A percentile compares a stretch with the other conserved stretches of the same genome.
These are phyloP conservation scores for Stemphylium vesicarium DNA, from an alignment of 2,329 filamentous ascomycete genomes.

Conservation along the genomic window DNA sequence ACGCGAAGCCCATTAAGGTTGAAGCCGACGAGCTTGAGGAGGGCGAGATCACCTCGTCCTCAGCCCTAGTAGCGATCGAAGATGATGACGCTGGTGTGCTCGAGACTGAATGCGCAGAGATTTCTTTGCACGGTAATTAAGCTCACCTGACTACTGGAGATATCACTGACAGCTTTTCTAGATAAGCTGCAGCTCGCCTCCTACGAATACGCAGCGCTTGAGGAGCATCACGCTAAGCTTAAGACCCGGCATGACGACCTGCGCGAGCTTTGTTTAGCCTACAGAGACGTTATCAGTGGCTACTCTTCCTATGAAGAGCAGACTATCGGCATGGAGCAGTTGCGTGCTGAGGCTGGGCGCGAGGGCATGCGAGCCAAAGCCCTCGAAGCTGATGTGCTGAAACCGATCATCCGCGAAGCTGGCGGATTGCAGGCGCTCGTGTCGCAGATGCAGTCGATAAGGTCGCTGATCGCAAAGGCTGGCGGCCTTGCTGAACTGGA, in stretches of 20 bases:
- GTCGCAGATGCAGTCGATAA: constrained; percentile 8
- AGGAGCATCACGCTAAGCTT: constrained; percentile 18
- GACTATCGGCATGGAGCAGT: constrained; percentile 15
- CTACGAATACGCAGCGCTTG: constrained; percentile 15
- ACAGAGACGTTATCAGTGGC: constrained; percentile 19
- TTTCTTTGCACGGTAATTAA: constrained; percentile 7
- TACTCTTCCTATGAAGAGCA: constrained; percentile 1
- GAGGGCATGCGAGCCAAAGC: constrained; percentile 25
- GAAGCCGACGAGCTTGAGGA: constrained; percentile 6
- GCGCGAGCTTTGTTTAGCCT: constrained; percentile 14
- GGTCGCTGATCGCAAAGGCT: constrained; percentile 14
- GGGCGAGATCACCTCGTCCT: constrained; percentile 1
- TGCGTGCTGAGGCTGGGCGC: constrained; percentile 21
- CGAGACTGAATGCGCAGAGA: background rate
- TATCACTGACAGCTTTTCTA: constrained; percentile 5
- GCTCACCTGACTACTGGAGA: background rate
- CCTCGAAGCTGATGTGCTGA: constrained; percentile 21
- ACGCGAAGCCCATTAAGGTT: background rate
- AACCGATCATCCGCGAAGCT: constrained; percentile 20
- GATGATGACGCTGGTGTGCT: background rate
- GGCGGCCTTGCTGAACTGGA: constrained; percentile 19
- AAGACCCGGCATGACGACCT: constrained; percentile 14
- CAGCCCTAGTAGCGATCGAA: constrained; percentile 9
- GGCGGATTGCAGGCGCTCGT: constrained; percentile 21
- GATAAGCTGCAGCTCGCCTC: constrained; percentile 17